Evolutionary conservation across 768 basidiomycete genomes (phyloP).

Genomic region (Boletus rufocinnamomeus): DNA sequence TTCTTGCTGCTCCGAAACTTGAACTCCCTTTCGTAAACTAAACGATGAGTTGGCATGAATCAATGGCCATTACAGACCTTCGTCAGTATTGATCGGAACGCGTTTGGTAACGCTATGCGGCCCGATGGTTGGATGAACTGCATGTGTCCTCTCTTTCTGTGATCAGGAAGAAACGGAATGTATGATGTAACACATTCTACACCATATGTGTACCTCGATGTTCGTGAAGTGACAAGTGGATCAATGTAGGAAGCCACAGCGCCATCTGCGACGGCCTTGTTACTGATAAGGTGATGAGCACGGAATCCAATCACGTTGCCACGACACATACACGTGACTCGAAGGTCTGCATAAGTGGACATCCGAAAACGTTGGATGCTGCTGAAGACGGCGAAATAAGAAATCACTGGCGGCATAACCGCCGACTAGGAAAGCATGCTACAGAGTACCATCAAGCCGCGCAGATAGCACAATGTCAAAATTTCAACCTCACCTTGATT

Average conservation of each 20-base stretch:
- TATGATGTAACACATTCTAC: conserved; percentile 33
- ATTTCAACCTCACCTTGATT: conserved; percentile 23
- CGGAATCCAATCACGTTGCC: no score
- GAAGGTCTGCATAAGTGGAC: conserved; percentile 49
- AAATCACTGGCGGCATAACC: conserved; percentile 52
- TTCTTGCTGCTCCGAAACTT: conserved; percentile 24
- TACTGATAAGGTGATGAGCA: conserved; percentile 26
- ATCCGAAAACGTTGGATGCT: conserved; percentile 36
- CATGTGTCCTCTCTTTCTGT: conserved; percentile 32
- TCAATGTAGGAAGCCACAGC: conserved; percentile 43
- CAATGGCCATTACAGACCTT: conserved; percentile 21
- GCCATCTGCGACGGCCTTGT: conserved; percentile 55
- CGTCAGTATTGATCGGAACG: conserved; percentile 40
- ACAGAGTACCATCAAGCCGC: not conserved
- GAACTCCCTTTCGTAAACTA: conserved; percentile 6
- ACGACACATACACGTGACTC: conserved; percentile 44
- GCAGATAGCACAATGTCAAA: not conserved
- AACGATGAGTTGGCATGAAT: not conserved
- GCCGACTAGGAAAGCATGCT: conserved; percentile 50
- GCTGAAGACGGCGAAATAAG: conserved; percentile 45
- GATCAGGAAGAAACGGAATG: conserved; percentile 36
- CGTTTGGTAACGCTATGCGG: conserved; percentile 28
- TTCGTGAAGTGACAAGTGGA: conserved; percentile 45
- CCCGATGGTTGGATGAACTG: conserved; percentile 31
- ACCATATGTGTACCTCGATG: conserved; percentile 45